Evolutionary conservation across 2,329 filamentous ascomycete genomes (phyloP).

Genomic region (Fusarium odoratissimum): DNA sequence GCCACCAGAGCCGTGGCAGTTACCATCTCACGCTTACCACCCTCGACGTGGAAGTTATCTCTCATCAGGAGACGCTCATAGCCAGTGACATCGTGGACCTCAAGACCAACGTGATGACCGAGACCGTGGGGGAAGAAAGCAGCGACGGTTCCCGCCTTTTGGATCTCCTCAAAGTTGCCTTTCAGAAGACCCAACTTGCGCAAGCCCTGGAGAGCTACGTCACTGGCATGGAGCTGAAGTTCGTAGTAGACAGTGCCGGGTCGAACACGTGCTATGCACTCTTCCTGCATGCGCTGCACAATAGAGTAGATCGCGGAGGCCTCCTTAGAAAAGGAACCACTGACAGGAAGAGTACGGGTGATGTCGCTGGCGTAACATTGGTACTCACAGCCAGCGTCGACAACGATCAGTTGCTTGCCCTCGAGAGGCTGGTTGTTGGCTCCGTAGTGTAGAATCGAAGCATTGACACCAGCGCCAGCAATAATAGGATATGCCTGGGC

Average conservation of each 20-base stretch:
- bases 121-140: conserved; percentile 76
- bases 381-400: conserved; percentile 91
- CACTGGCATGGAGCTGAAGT: conserved; percentile 78
- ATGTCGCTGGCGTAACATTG: conserved; percentile 89
- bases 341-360: conserved; percentile 86
- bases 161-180: conserved; percentile 69
- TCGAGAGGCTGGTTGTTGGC: conserved; percentile 79
- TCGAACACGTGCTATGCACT: conserved; percentile 75
- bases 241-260: conserved; percentile 78
- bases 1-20: conserved; percentile 50
- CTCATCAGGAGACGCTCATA: conserved; percentile 50
- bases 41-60: conserved; percentile 46
- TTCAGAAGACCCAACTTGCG: conserved; percentile 77
- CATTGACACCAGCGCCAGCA: conserved; percentile 84
- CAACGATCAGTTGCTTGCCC: conserved; percentile 78
- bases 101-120: conserved; percentile 73
- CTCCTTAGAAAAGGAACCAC: conserved; percentile 74
- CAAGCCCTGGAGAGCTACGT: conserved; percentile 78
- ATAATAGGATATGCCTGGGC: conserved; percentile 91
- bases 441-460: conserved; percentile 86
- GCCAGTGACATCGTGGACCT: conserved; percentile 70
- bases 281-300: conserved; percentile 83
- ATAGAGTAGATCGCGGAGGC: conserved; percentile 79
- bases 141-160: conserved; percentile 63
- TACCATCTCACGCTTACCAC: conserved; percentile 57